phyloP scores from a whole-genome alignment of 2,329 filamentous ascomycete genomes.

The Aspergillus unguis region DNA sequence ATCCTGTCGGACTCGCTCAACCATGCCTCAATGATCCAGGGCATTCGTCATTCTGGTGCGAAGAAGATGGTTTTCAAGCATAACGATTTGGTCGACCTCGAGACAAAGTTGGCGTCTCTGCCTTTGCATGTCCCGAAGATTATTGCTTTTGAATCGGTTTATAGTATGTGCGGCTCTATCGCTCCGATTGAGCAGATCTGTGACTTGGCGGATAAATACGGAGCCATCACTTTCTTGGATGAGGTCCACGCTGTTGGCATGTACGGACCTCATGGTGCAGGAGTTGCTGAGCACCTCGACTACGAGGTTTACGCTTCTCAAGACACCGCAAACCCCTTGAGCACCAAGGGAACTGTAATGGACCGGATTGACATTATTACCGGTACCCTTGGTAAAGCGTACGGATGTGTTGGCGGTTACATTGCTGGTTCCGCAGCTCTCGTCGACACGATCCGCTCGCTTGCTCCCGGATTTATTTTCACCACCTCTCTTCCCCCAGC shows the following conservation, averaged over 20 bases:
- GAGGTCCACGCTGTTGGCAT: constrained; percentile 99
- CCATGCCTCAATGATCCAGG: constrained; percentile 99
- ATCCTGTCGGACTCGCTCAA: constrained; percentile 97
- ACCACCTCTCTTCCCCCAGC: constrained; percentile 94
- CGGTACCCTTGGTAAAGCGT: constrained; percentile 93
- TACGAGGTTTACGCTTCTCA: constrained; percentile 80
- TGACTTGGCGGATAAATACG: constrained; percentile 95
- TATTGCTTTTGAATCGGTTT: constrained; percentile 97
- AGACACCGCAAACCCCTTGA: constrained; percentile 49
- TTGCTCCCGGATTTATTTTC: constrained; percentile 97
- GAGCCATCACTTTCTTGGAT: constrained; percentile 93
- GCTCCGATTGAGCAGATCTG: constrained; percentile 95
- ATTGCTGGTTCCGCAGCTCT: constrained; percentile 85
- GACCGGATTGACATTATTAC: constrained; percentile 98
- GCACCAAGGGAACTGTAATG: constrained; percentile 73
- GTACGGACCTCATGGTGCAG: constrained; percentile 94
- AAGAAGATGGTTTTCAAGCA: constrained; percentile 99
- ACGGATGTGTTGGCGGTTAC: constrained; percentile 96
- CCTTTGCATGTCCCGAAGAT: constrained; percentile 88
- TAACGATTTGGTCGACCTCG: constrained; percentile 90
- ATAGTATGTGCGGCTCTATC: constrained; percentile 98
- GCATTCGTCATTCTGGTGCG: constrained; percentile 93
- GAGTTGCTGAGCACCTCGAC: constrained; percentile 95
- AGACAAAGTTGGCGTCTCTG: constrained; percentile 85
- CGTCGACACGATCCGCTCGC: constrained; percentile 87